Conservation (phyloP, 371 early-diverging fungal species). For the Mucor saturninus region DNA sequence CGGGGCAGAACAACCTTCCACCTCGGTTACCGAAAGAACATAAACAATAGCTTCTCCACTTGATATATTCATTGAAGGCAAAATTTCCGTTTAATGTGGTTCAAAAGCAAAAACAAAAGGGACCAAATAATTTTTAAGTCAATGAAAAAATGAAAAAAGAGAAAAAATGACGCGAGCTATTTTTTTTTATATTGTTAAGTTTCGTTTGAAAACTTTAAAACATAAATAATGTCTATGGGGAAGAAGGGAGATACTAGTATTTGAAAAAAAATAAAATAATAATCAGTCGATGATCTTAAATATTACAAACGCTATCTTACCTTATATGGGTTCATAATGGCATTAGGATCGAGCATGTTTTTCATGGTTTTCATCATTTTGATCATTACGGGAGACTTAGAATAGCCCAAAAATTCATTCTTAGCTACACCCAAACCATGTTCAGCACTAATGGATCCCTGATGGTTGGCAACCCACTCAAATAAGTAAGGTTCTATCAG, state of each 20-base stretch:
- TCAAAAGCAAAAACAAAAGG: too few relatives aligned
- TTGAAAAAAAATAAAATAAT: neutral
- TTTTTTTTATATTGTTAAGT: too few relatives aligned
- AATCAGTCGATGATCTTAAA: neutral
- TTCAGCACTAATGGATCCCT: constrained; percentile 85
- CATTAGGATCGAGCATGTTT: constrained; percentile 79
- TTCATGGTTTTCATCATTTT: constrained; percentile 79
- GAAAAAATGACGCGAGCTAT: too few relatives aligned
- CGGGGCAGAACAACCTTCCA: too few relatives aligned
- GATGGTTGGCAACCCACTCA: constrained; percentile 78
- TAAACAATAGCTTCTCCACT: too few relatives aligned
- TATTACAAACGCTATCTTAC: constrained; percentile 12
- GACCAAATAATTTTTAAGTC: too few relatives aligned
- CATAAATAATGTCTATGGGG: neutral
- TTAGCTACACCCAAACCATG: constrained; percentile 81
- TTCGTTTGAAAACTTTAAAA: too few relatives aligned
- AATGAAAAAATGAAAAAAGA: too few relatives aligned
- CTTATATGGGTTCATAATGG: constrained; percentile 89
- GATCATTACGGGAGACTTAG: constrained; percentile 69
- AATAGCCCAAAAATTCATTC: constrained; percentile 67
- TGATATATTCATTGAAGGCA: too few relatives aligned
- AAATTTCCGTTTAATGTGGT: too few relatives aligned
- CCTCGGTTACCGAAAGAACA: too few relatives aligned
- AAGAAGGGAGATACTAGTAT: constrained; percentile 2
- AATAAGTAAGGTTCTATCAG: constrained; percentile 94